These are phyloP conservation scores for Phytophthora fragariaefolia DNA, from an alignment of 352 stramenopile species.

Conservation along the genomic window DNA sequence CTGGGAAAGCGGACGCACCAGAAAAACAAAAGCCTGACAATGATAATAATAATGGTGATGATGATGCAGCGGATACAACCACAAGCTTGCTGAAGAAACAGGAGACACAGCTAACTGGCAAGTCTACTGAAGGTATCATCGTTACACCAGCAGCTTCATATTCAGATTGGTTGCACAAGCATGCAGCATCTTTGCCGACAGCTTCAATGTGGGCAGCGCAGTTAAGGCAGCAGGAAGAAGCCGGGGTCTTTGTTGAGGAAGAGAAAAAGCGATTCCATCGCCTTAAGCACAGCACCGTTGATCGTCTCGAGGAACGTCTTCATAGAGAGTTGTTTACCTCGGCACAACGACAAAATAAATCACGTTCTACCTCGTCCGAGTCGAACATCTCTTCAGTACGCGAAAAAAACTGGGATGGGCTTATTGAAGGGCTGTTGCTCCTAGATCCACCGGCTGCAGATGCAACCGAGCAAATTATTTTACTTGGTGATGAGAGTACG, in stretches of 20 bases:
- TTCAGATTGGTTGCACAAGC: conserved; percentile 20
- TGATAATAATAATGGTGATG: conserved; percentile 14
- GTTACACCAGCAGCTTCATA: conserved; percentile 20
- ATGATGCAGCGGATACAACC: conserved; percentile 11
- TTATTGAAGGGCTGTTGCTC: conserved; percentile 22
- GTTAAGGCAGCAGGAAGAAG: conserved; percentile 50
- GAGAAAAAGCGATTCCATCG: conserved; percentile 40
- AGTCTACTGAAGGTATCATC: conserved; percentile 25
- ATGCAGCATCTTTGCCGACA: neutral
- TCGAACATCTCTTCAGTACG: neutral
- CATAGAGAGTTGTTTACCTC: conserved; percentile 33
- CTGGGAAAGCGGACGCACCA: neutral
- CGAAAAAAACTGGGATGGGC: neutral
- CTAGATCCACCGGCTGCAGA: neutral
- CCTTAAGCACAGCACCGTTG: conserved; percentile 56
- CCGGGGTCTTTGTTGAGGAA: conserved; percentile 55
- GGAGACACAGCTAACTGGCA: neutral
- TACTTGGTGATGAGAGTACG: neutral
- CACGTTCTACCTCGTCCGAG: neutral
- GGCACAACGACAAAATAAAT: neutral
- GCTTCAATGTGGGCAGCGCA: conserved; percentile 42
- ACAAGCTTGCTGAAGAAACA: conserved; percentile 25
- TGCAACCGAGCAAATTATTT: neutral
- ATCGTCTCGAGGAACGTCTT: conserved; percentile 62
- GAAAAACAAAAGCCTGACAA: neutral